Evolutionary conservation across 495 filamentous ascomycete species (phyloP).

Genomic region (Hypoxylon intermedium): DNA sequence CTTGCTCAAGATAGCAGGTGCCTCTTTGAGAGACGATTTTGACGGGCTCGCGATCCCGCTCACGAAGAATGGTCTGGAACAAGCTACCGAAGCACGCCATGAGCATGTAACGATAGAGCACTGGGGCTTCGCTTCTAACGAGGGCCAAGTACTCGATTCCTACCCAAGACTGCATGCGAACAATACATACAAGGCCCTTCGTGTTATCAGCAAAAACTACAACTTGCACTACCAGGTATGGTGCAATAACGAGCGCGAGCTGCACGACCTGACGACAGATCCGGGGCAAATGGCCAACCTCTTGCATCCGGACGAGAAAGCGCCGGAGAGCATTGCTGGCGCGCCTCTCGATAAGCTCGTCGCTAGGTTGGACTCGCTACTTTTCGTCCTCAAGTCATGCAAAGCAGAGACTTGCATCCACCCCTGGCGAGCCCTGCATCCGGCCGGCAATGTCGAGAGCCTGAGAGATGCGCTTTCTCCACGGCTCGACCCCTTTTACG

Average conservation of each 20-base stretch:
- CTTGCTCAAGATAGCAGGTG: constrained; percentile 61
- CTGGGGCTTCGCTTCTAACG: constrained; percentile 63
- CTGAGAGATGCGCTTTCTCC: constrained; percentile 54
- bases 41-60: constrained; percentile 66
- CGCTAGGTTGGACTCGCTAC: constrained; percentile 63
- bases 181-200: constrained; percentile 71
- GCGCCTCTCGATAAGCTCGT: constrained; percentile 53
- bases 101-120: constrained; percentile 74
- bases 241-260: constrained; percentile 69
- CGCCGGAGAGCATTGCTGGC: constrained; percentile 48
- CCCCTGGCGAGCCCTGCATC: constrained; percentile 68
- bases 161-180: constrained; percentile 47
- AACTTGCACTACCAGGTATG: constrained; percentile 70
- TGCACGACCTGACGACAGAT: constrained; percentile 69
- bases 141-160: constrained; percentile 52
- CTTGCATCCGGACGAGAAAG: constrained; percentile 43
- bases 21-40: constrained; percentile 59
- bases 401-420: constrained; percentile 60
- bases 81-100: constrained; percentile 48
- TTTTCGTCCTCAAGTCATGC: constrained; percentile 72
- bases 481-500: constrained; percentile 65
- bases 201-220: constrained; percentile 61
- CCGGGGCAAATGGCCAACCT: constrained; percentile 68
- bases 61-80: constrained; percentile 37
- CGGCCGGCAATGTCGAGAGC: constrained; percentile 52